Evolutionary conservation across 805 yeast species (phyloP), one percentile per base, ranked within the genome.

Genomic region (Starmerella vaccinii): DNA sequence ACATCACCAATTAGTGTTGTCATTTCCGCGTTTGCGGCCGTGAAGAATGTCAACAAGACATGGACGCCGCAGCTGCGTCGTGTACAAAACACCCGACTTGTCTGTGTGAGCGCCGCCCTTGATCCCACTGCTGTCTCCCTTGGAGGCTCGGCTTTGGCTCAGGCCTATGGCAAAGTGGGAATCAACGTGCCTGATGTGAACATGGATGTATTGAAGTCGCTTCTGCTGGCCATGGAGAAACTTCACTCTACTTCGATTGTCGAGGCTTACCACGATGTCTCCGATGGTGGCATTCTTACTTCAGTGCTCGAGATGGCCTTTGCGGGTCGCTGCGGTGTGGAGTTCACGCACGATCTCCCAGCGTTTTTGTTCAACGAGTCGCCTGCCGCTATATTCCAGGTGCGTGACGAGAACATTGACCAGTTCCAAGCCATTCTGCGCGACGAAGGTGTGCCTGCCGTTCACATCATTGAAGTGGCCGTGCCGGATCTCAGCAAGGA

Each of bases 141-240:
- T 46, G 99, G 98, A 61, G 97, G 94, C 47, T 87, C 97, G 30
- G 94, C 96, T 6, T 71, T 90, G 57, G 88, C 97, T 30, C 99
- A 92, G 71, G 97, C 86, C 37, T 90, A 82, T 74, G 78, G 80
- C 57, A 85, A 86, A 69, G 78, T 89, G 51, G 98, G 99, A 55
- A 71, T 84, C 64, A 67, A 74, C 34, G 77, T 84, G 26, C 97
- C 97, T 60, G 80, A 82, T 46, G 97, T 90, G 41, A 81, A 82
- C 55, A 70, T 80, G 59, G 57, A 65, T 32, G 54, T 78, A 2
- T 73, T 92, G 61, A 84, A 82, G 70, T 71, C 76, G 19, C 84
- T 88, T 71, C 73, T 92, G 63, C 71, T 75, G 44, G 73, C 94
- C 13, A 69, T 86, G 53, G 72, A 82, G 52, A 75, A 71, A n/a